phyloP scores from a whole-genome alignment of 2,329 filamentous ascomycete species.

The Trichoderma cornu-damae region DNA sequence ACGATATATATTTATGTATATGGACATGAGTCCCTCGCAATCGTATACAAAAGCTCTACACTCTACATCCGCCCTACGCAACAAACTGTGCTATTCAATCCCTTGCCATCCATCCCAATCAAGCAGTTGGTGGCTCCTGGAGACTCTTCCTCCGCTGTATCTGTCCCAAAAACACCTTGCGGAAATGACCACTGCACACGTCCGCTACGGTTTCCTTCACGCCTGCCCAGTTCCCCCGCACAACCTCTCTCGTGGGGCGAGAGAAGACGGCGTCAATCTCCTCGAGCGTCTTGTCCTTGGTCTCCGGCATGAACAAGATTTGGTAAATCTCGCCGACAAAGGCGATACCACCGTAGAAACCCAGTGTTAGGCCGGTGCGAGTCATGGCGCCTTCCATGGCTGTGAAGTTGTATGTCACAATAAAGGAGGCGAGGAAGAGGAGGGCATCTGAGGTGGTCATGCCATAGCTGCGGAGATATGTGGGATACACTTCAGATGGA shows the following conservation, averaged over 20 bases:
- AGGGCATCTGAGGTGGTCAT: slow-evolving; percentile 66
- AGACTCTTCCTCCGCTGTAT: slow-evolving; percentile 20
- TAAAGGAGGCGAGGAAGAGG: slow-evolving; percentile 65
- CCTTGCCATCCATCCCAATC: background rate
- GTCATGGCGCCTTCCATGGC: slow-evolving; percentile 65
- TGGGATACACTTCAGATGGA: slow-evolving; percentile 66
- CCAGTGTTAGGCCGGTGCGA: slow-evolving; percentile 58
- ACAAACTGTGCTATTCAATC: background rate
- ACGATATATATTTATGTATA: background rate
- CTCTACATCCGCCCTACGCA: background rate
- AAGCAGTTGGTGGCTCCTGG: slow-evolving; percentile 17
- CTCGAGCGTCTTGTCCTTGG: slow-evolving; percentile 62
- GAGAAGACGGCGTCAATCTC: slow-evolving; percentile 66
- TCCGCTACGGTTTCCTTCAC: slow-evolving; percentile 31
- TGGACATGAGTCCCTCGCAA: background rate
- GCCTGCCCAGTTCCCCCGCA: slow-evolving; percentile 50
- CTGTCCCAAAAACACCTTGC: slow-evolving; percentile 25
- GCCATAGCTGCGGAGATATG: slow-evolving; percentile 66
- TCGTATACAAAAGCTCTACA: background rate
- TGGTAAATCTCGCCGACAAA: slow-evolving; percentile 67
- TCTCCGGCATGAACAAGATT: slow-evolving; percentile 70
- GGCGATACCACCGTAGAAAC: slow-evolving; percentile 71
- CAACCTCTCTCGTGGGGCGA: slow-evolving; percentile 57
- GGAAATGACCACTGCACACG: slow-evolving; percentile 23
- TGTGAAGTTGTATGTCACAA: slow-evolving; percentile 71